A percentile compares a stretch with the other conserved stretches of the same genome.
phyloP scores from a whole-genome alignment of 2,329 filamentous ascomycete species.

The Exserohilum turcica region DNA sequence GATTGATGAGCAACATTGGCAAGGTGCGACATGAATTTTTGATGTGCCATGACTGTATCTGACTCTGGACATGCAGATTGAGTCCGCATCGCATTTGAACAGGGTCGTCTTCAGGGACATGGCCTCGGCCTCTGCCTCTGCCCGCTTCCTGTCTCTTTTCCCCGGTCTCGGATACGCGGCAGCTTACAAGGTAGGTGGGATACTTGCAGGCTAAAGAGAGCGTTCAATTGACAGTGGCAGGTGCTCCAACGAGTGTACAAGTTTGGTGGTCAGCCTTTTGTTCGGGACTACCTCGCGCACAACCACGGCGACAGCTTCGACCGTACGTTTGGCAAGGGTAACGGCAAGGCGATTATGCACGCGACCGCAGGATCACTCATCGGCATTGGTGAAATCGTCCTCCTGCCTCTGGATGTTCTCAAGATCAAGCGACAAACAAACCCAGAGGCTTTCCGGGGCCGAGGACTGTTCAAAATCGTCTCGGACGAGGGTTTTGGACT shows the following conservation, averaged over 20 bases:
- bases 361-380: slow-evolving; percentile 94
- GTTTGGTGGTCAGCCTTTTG: slow-evolving; percentile 95
- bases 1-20: slow-evolving; percentile 97
- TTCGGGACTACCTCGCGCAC: slow-evolving; percentile 81
- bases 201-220: background rate
- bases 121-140: slow-evolving; percentile 69
- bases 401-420: slow-evolving; percentile 92
- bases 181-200: slow-evolving; percentile 78
- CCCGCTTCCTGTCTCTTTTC: slow-evolving; percentile 94
- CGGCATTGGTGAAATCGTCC: slow-evolving; percentile 94
- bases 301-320: slow-evolving; percentile 87
- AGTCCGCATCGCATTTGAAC: slow-evolving; percentile 71
- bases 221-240: slow-evolving; percentile 47
- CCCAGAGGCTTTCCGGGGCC: slow-evolving; percentile 94
- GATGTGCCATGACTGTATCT: slow-evolving; percentile 12
- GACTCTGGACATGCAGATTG: slow-evolving; percentile 54
- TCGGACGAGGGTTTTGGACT: slow-evolving; percentile 92
- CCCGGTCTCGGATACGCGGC: slow-evolving; percentile 96
- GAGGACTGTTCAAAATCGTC: slow-evolving; percentile 87
- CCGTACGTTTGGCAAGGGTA: slow-evolving; percentile 89
- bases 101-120: slow-evolving; percentile 92
- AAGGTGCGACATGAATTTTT: slow-evolving; percentile 55
- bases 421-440: slow-evolving; percentile 99
- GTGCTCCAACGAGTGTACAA: slow-evolving; percentile 97
- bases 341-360: slow-evolving; percentile 97